Base-by-base conservation (phyloP, 2,329 filamentous ascomycete genomes). In the Mariannaea sp. region DNA sequence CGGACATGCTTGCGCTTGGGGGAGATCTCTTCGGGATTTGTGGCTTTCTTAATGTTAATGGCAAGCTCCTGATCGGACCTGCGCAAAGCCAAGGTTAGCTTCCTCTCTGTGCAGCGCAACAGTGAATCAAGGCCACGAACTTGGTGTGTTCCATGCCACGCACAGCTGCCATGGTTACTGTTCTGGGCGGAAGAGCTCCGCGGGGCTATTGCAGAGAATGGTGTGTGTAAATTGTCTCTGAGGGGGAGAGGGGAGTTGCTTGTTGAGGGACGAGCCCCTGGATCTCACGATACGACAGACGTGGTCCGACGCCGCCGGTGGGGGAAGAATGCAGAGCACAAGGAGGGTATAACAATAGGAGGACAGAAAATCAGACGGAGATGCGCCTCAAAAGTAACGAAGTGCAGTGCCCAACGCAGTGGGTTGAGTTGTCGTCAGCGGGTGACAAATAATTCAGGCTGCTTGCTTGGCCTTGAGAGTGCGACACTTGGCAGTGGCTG, bases 1-100 rank as follows among this genome's bases (percentile, higher is more conserved):
- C 94, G 90, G 53, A 99, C 94, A 89, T 99, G 94, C 77, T 99
- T 99, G 67, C 84, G 82, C 72, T 87, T 87, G 30, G 84, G 84
- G 6, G 84, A 85, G 2, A 85, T 82, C 70, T 89, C 85, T 62
- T 89, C 85, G 65, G 78, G 78, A 66, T 79, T 88, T 45, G 85
- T 89, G 14, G 86, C 86, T 70, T 89, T 89, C 68, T 81, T 80
- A 64, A 89, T 88, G 72, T 86, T 86, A 72, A 88, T 82, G 55
- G 83, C 80, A 61, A 89, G 80, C 71, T 89, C 86, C 64, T 82
- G 80, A 68, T 89, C 86, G 68, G 84, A 85, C 69, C 85, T 88
- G 55, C 43, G 33, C 33, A 47, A 27, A 27, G 50, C 13, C 26
- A 39, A 40, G 60, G 62, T 46, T 17, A 65, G 60, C 47, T 56